Percentiles rank a stretch among this genome's conserved stretches.
phyloP scores from a whole-genome alignment of 2,329 filamentous ascomycete species.

The Drechslerella stenobrocha region DNA sequence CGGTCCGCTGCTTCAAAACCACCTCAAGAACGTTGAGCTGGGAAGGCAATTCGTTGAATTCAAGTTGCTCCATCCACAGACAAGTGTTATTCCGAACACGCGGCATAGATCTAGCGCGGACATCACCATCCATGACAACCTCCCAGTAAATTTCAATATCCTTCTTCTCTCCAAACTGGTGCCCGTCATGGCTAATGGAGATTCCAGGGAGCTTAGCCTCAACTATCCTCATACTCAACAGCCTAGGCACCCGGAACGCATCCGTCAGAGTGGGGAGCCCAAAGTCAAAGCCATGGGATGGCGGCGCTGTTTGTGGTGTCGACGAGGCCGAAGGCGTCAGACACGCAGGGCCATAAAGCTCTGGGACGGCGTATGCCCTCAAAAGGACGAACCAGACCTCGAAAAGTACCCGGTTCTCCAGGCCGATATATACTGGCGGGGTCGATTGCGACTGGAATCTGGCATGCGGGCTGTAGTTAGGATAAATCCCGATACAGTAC shows the following conservation, averaged over 20 bases:
- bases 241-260: constrained; percentile 41
- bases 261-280: constrained; percentile 57
- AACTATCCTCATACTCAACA: constrained; percentile 44
- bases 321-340: constrained; percentile 17
- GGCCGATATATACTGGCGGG: constrained; percentile 82
- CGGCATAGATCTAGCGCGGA: constrained; percentile 73
- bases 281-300: constrained; percentile 57
- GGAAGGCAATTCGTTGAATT: constrained; percentile 73
- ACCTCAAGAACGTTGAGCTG: constrained; percentile 70
- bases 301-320: constrained; percentile 33
- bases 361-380: constrained; percentile 86
- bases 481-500: constrained; percentile 92
- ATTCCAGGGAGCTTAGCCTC: constrained; percentile 62
- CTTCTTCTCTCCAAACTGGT: constrained; percentile 58
- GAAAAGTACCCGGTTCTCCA: constrained; percentile 81
- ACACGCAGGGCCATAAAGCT: constrained; percentile 69
- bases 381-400: constrained; percentile 96
- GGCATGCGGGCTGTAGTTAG: constrained; percentile 79
- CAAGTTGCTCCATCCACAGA: constrained; percentile 80
- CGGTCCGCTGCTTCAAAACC: constrained; percentile 67
- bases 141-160: constrained; percentile 76
- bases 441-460: constrained; percentile 60
- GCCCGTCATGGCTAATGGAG: constrained; percentile 49
- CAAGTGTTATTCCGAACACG: constrained; percentile 73
- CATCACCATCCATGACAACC: constrained; percentile 76